Conservation (phyloP, 1,139 yeast genomes). For the Sugiyamaella japonica region DNA sequence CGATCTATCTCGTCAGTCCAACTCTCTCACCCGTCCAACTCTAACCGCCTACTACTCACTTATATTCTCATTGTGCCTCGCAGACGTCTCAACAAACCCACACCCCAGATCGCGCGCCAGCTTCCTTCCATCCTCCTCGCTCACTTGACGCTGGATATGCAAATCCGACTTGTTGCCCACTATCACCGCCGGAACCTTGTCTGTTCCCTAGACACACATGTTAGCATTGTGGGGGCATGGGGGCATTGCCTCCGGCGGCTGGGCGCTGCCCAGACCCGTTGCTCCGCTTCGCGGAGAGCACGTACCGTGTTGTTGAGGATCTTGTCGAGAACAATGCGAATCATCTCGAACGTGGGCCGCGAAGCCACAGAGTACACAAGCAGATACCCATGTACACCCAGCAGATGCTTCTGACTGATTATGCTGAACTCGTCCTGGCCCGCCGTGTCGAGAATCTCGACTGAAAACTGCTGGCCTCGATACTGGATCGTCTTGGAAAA, state of each 20-base stretch:
- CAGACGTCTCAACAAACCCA: slow-evolving; percentile 77
- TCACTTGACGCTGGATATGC: slow-evolving; percentile 51
- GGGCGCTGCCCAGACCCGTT: background rate
- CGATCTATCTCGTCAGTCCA: slow-evolving; percentile 23
- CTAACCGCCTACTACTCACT: slow-evolving; percentile 33
- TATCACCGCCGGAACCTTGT: slow-evolving; percentile 71
- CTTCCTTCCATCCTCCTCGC: slow-evolving; percentile 59
- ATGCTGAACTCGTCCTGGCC: slow-evolving; percentile 84
- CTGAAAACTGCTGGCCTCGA: slow-evolving; percentile 62
- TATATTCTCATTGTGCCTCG: slow-evolving; percentile 69
- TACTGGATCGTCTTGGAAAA: slow-evolving; percentile 69
- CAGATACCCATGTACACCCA: slow-evolving; percentile 82
- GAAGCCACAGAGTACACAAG: slow-evolving; percentile 82
- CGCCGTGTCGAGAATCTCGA: slow-evolving; percentile 88
- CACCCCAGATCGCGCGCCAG: slow-evolving; percentile 63
- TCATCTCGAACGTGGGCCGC: slow-evolving; percentile 72
- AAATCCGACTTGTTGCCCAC: slow-evolving; percentile 82
- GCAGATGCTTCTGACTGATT: slow-evolving; percentile 74
- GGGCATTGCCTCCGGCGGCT: background rate
- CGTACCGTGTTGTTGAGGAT: slow-evolving; percentile 59
- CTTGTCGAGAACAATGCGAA: slow-evolving; percentile 78
- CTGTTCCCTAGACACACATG: slow-evolving; percentile 49
- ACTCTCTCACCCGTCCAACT: background rate
- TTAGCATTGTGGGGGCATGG: background rate
- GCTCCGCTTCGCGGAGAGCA: background rate